Percentiles rank a stretch among this genome's conserved stretches.
phyloP scores from a whole-genome alignment of 208 protist genomes.

The Leishmania gerbilli region DNA sequence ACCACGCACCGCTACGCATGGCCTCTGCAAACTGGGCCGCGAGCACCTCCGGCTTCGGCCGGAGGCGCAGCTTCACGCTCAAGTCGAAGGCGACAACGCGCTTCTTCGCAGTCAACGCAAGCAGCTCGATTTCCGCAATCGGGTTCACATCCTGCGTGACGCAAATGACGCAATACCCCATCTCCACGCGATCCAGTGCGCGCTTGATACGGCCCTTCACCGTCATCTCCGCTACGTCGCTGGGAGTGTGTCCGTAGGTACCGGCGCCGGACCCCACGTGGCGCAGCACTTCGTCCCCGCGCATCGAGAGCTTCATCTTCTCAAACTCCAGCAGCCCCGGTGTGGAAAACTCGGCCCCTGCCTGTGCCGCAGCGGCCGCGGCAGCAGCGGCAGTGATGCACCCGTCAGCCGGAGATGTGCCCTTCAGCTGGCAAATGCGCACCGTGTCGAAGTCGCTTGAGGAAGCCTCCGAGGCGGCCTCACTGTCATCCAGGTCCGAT shows the following conservation, averaged over 20 bases:
- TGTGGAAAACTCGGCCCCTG: constrained; percentile 18
- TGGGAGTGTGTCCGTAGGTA: background rate
- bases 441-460: constrained; percentile 53
- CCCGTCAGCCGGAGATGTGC: constrained; percentile 8
- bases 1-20: constrained; percentile 71
- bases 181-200: constrained; percentile 49
- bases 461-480: constrained; percentile 35
- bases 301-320: constrained; percentile 58
- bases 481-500: constrained; percentile 26
- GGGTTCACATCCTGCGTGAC: constrained; percentile 80
- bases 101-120: constrained; percentile 41
- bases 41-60: constrained; percentile 63
- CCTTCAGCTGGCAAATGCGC: constrained; percentile 29
- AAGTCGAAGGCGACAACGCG: constrained; percentile 61
- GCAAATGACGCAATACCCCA: constrained; percentile 68
- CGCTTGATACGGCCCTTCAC: constrained; percentile 40
- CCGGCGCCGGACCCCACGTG: background rate
- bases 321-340: constrained; percentile 74
- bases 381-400: background rate
- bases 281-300: constrained; percentile 33
- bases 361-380: background rate
- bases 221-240: constrained; percentile 34
- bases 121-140: constrained; percentile 80
- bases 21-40: constrained; percentile 56
- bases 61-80: constrained; percentile 73